Conservation (phyloP, 805 yeast species). For the Candida sphagnicola region DNA sequence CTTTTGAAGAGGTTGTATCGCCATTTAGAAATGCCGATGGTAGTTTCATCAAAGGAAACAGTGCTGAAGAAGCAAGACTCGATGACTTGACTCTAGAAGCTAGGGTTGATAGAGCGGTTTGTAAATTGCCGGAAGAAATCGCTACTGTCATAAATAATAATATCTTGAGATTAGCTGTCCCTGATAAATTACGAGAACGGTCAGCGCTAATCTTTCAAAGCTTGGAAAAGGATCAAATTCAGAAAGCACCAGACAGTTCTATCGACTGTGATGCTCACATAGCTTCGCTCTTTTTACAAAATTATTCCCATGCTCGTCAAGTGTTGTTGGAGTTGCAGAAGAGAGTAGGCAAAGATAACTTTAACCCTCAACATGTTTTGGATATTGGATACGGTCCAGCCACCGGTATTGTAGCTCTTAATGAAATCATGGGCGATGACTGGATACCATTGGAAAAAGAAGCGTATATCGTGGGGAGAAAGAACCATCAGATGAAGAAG, state of each 20-base stretch:
- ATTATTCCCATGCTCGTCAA: slow-evolving; percentile 66
- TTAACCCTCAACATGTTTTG: slow-evolving; percentile 63
- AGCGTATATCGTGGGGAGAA: slow-evolving; percentile 65
- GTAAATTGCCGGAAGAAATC: slow-evolving; percentile 53
- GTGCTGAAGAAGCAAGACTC: slow-evolving; percentile 51
- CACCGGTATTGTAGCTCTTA: slow-evolving; percentile 83
- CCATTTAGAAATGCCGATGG: slow-evolving; percentile 39
- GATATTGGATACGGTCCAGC: slow-evolving; percentile 91
- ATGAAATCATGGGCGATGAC: slow-evolving; percentile 70
- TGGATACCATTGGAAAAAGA: slow-evolving; percentile 64
- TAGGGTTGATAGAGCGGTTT: slow-evolving; percentile 46
- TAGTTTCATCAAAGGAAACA: slow-evolving; percentile 38
- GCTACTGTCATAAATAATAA: slow-evolving; percentile 60
- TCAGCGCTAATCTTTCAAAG: slow-evolving; percentile 55
- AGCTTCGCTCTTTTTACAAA: slow-evolving; percentile 75
- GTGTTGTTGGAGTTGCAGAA: slow-evolving; percentile 62
- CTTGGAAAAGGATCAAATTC: slow-evolving; percentile 51
- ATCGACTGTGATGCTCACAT: slow-evolving; percentile 75
- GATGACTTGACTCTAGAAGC: slow-evolving; percentile 57
- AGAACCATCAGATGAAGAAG: slow-evolving; percentile 60
- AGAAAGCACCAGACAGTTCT: slow-evolving; percentile 38
- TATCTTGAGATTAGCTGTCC: slow-evolving; percentile 56
- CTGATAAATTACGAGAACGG: slow-evolving; percentile 58
- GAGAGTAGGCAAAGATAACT: slow-evolving; percentile 47
- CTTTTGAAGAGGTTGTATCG: slow-evolving; percentile 13